These are phyloP conservation scores for Colletotrichum spaethianum DNA, from an alignment of 2,329 filamentous ascomycete species.

Conservation along the genomic window DNA sequence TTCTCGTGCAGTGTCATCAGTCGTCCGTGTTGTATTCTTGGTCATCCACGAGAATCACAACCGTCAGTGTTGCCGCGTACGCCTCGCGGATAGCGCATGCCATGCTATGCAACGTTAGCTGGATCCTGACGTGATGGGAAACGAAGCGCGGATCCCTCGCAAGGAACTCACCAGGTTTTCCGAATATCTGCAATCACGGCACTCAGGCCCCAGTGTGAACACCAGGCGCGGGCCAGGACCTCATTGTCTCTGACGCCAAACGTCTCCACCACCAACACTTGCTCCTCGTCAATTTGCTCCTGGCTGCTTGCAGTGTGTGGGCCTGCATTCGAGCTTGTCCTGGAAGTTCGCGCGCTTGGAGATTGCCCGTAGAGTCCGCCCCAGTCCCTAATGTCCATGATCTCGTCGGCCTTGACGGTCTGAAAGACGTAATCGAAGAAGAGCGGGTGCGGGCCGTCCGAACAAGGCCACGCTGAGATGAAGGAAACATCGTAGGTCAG, in stretches of 20 bases:
- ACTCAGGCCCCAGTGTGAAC: constrained; percentile 80
- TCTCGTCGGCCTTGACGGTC: constrained; percentile 72
- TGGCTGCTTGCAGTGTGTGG: constrained; percentile 43
- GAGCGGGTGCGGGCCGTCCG: constrained; percentile 75
- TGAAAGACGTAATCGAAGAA: constrained; percentile 80
- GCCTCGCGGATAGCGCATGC: constrained; percentile 82
- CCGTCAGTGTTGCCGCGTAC: constrained; percentile 80
- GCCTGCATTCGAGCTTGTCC: constrained; percentile 53
- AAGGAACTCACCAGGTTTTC: constrained; percentile 72
- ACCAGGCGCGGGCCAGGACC: constrained; percentile 83
- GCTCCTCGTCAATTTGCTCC: constrained; percentile 69
- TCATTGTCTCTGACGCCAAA: constrained; percentile 83
- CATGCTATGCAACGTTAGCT: constrained; percentile 62
- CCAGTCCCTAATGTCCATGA: constrained; percentile 78
- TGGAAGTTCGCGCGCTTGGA: constrained; percentile 47
- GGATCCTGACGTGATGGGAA: background rate
- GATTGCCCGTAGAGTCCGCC: constrained; percentile 58
- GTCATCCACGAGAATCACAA: constrained; percentile 77
- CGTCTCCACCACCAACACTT: constrained; percentile 80
- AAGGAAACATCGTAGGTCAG: constrained; percentile 77
- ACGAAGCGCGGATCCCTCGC: background rate
- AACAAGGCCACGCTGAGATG: constrained; percentile 75
- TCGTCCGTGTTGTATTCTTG: constrained; percentile 36
- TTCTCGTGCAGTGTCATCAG: constrained; percentile 27
- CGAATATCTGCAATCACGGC: constrained; percentile 79